Base-by-base conservation (phyloP, 805 yeast genomes). In the Wickerhamiella kazuoi region DNA sequence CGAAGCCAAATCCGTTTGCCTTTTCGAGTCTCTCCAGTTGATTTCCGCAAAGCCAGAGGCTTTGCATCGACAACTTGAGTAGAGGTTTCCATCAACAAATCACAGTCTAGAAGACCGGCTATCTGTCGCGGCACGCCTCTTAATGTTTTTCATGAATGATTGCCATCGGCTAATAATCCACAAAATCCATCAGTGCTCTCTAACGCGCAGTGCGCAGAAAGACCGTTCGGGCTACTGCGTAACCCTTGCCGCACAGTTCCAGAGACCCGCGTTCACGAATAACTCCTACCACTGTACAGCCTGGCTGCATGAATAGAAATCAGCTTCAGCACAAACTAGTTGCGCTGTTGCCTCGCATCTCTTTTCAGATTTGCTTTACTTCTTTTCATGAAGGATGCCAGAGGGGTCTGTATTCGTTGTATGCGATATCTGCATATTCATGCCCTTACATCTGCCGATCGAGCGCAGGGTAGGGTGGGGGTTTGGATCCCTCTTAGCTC, bases 81-180 rank as follows among this genome's bases (percentile, higher is more conserved):
- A 48, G 46, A 41, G 47, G 50, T 44, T 49, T 29, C 47, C 40
- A 21, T 16, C 21, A 28, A 34, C 41, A 37, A 44, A 41, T 23
- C 26, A 23, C 51, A 47, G 52, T 31, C 21, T 28, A n/a, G 36
- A 24, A 36, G 34, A 40, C 34, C 51, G 52, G 53, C 42, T 50
- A 45, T 40, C 40, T 31, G 35, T 20, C 36, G 31, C 15, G 38
- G 48, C 30, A 29, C 36, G 24, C 51, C 52, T 43, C 52, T 47
- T 35, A 37, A 21, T 40, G 30, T 47, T 46, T 38, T 28, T 34
- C 39, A 46, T 39, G 42, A 50, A 50, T 37, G 39, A 43, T 51
- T 50, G 54, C 53, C 49, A 50, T 47, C 48, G 49, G 50, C 54
- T 49, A 50, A 47, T 43, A 50, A 48, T 50, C 52, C 53, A 50